These are phyloP conservation scores for Populus nigra DNA, from an alignment of 345 rosid genomes.

Conservation along the genomic window DNA sequence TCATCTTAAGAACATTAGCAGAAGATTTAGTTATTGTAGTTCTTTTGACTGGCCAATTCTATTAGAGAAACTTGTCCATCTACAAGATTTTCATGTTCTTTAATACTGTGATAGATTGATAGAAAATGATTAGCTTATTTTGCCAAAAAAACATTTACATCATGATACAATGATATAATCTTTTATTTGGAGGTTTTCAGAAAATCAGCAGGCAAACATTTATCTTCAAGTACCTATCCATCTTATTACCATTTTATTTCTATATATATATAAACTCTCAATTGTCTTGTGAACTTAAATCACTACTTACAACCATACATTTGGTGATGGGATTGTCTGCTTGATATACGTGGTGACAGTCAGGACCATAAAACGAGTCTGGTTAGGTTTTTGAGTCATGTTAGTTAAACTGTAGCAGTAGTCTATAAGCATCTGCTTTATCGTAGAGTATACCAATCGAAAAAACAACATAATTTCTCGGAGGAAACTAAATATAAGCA, in stretches of 20 bases:
- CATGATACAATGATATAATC: background rate
- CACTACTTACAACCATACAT: background rate
- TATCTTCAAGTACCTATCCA: background rate
- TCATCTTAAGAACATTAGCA: background rate
- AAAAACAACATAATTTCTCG: background rate
- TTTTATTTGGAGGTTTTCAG: background rate
- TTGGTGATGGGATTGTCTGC: background rate
- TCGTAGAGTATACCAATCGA: background rate
- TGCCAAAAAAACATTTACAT: background rate
- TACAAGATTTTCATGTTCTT: background rate
- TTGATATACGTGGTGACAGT: background rate
- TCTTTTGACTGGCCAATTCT: background rate
- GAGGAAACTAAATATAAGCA: constrained; percentile 25
- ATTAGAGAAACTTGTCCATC: background rate
- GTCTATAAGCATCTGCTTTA: background rate
- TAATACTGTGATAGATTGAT: background rate
- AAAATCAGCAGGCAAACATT: background rate
- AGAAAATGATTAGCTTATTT: background rate
- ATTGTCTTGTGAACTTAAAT: background rate
- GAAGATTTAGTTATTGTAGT: background rate
- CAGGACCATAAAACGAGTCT: background rate
- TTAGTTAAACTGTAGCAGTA: background rate
- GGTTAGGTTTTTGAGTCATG: background rate
- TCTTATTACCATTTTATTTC: background rate
- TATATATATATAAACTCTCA: background rate